These are phyloP conservation scores for Axilococcus clingmanii DNA, from an alignment of 139 green algal genomes.

Conservation along the genomic window DNA sequence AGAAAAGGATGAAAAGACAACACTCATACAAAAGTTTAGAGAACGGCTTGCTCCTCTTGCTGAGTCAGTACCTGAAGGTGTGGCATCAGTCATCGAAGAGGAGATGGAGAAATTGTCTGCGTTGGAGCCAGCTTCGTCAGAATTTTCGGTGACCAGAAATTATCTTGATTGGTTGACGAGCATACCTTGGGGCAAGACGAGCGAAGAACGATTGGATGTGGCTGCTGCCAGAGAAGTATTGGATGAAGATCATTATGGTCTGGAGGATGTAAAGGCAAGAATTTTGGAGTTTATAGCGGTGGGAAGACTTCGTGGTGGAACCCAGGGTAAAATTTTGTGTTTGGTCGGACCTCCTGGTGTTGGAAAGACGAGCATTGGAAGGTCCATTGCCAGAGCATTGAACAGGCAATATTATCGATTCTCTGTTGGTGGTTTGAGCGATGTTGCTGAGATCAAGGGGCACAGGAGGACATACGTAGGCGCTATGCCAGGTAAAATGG, in stretches of 20 bases:
- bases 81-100: conserved; percentile 64
- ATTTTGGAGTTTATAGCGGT: conserved; percentile 98
- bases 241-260: conserved; percentile 92
- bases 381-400: conserved; percentile 74
- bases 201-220: conserved; percentile 79
- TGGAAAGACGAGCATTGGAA: conserved; percentile 88
- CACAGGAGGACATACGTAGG: conserved; percentile 94
- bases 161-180: conserved; percentile 97
- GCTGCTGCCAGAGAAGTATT: conserved; percentile 63
- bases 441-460: conserved; percentile 96
- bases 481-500: conserved; percentile 97
- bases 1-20: conserved; percentile 94
- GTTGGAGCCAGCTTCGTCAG: conserved; percentile 76
- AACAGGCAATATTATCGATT: conserved; percentile 87
- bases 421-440: conserved; percentile 81
- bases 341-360: conserved; percentile 87
- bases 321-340: conserved; percentile 91
- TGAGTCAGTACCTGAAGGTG: conserved; percentile 26
- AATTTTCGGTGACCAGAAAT: conserved; percentile 96
- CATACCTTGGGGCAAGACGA: conserved; percentile 78
- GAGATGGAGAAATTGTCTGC: conserved; percentile 83
- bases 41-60: conserved; percentile 32
- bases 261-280: conserved; percentile 92
- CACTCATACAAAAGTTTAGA: conserved; percentile 68
- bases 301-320: conserved; percentile 58